Evolutionary conservation across 2,329 filamentous ascomycete species (phyloP), one percentile per base, ranked within the genome.

Genomic region (Ophiostoma himal-ulmi): DNA sequence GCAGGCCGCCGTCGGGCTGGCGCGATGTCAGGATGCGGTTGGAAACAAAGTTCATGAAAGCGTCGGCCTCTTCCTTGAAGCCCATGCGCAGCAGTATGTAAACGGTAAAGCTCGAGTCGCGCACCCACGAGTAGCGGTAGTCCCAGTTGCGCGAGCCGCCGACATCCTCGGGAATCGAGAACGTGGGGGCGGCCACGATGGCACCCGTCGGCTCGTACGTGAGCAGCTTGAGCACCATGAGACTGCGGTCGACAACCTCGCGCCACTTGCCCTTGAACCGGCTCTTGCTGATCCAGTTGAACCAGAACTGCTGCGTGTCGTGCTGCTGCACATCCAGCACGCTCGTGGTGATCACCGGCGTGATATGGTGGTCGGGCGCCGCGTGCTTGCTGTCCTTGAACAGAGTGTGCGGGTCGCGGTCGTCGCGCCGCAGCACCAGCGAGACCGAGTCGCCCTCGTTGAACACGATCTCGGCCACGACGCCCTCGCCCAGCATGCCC

Each of bases 121-220:
- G 85, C 48, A 93, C 87, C 91, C 91, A 94, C 11, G 85, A 91
- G 78, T 87, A 94, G n/a, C 89, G 84, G 76, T 91, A 91, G 77
- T 91, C 89, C 89, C 86, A 89, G 75, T 89, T 89, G 81, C 83
- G 78, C 13, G 81, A 80, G 17, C 90, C 90, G 22, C 90, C 90
- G 54, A 92, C 85, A 68, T 89, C 88, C 77, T 93, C 91, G 0
- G 91, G 91, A 1, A 93, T 84, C 0, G 90, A 92, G 75, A 93
- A 94, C 0, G 90, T 93, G 0, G 91, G 90, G 1, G 91, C 85
- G 0, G 91, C 91, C 44, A 93, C 84, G 68, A 93, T 93, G 10
- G 91, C 91, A 1, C 91, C 91, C 0, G 90, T 93, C 0, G 90
- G 91, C 75, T 93, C 91, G 75, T 89, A 93, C 0, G 90, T 93